These are phyloP conservation scores for Prosopis cineraria DNA, from an alignment of 306 rosid genomes.

Conservation along the genomic window DNA sequence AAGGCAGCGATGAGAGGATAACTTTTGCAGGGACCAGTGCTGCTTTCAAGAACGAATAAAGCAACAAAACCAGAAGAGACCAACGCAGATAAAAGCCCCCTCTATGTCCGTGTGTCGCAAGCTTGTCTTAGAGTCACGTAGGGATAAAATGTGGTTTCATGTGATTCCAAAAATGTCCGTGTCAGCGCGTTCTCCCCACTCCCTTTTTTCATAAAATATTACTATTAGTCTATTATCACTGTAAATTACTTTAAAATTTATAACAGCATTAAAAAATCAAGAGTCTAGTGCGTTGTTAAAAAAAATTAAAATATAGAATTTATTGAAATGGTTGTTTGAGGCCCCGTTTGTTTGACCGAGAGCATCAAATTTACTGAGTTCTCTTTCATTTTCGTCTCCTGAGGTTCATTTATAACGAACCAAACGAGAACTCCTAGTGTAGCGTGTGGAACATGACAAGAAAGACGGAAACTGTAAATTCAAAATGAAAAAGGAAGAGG, in stretches of 20 bases:
- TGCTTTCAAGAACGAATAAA: slow-evolving; percentile 59
- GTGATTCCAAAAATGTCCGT: slow-evolving; percentile 28
- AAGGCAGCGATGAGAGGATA: slow-evolving; percentile 38
- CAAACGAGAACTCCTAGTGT: too few species aligned
- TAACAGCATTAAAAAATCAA: background rate
- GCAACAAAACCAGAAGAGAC: slow-evolving; percentile 44
- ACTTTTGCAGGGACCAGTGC: slow-evolving; percentile 63
- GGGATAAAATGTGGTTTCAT: slow-evolving; percentile 28
- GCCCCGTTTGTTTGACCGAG: too few species aligned
- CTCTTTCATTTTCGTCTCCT: too few species aligned
- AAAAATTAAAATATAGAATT: too few species aligned
- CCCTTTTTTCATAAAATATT: too few species aligned
- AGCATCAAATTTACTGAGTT: too few species aligned
- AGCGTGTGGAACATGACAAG: too few species aligned
- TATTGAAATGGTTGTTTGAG: too few species aligned
- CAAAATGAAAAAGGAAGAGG: background rate
- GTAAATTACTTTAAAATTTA: background rate
- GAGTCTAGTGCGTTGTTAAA: background rate
- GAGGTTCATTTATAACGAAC: too few species aligned
- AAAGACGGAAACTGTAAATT: background rate
- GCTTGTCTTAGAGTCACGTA: slow-evolving; percentile 33
- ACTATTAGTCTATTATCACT: background rate
- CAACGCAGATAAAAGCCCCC: slow-evolving; percentile 21
- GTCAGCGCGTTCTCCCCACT: background rate
- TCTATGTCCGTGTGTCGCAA: slow-evolving; percentile 22